Percentiles rank a stretch among this genome's conserved stretches.
Evolutionary conservation across 1,139 yeast genomes (phyloP).

Genomic region (Candida sojae): DNA sequence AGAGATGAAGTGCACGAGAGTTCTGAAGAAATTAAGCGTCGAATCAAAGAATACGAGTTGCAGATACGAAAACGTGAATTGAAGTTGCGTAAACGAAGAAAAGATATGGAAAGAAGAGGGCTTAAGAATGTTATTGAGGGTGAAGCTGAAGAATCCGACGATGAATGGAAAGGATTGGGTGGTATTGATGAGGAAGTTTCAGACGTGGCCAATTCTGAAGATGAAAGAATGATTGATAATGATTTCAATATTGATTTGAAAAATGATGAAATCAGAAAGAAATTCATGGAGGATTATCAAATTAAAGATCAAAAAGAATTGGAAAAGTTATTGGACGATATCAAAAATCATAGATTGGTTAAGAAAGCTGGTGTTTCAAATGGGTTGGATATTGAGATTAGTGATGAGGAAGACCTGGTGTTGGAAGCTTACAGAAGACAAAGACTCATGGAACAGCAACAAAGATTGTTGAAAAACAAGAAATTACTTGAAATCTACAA

Average conservation of each 20-base stretch:
- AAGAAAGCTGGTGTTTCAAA: conserved; percentile 51
- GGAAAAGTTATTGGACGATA: conserved; percentile 75
- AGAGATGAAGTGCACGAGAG: conserved; percentile 21
- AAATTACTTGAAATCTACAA: conserved; percentile 48
- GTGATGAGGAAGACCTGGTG: conserved; percentile 66
- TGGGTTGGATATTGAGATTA: conserved; percentile 64
- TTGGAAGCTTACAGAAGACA: conserved; percentile 52
- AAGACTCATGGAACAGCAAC: conserved; percentile 56
- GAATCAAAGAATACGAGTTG: conserved; percentile 37
- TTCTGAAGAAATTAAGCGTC: conserved; percentile 29
- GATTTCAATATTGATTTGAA: conserved; percentile 58
- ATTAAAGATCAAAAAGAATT: conserved; percentile 70
- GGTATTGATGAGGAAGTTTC: conserved; percentile 75
- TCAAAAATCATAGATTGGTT: conserved; percentile 81
- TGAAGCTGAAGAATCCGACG: conserved; percentile 96
- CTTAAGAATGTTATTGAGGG: conserved; percentile 63
- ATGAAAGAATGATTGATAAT: conserved; percentile 83
- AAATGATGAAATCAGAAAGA: conserved; percentile 59
- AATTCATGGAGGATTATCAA: conserved; percentile 68
- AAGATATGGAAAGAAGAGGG: conserved; percentile 54
- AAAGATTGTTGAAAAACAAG: conserved; percentile 55
- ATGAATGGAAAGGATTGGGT: conserved; percentile 92
- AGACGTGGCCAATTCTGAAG: conserved; percentile 71
- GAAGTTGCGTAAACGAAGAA: conserved; percentile 39
- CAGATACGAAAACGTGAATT: conserved; percentile 42